Percentiles rank a stretch among this genome's conserved stretches.
Conservation (phyloP, 441 rosid genomes). For the Bruguiera hainesii region DNA sequence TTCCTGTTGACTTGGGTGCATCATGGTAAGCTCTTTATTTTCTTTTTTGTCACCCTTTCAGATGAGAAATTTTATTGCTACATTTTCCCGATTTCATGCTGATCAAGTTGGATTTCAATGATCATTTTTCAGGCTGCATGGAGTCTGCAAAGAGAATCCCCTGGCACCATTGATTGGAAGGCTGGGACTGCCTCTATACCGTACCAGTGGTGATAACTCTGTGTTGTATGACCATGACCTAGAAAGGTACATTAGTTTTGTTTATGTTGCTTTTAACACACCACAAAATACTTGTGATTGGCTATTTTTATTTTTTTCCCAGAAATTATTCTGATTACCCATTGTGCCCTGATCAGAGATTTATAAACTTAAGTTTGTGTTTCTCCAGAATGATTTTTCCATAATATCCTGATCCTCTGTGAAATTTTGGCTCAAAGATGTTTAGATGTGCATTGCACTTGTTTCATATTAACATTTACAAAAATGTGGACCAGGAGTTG, state of each 20-base stretch:
- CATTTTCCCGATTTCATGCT: not conserved
- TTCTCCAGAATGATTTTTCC: too few relatives aligned
- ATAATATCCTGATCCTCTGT: too few relatives aligned
- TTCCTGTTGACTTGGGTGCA: slow-evolving; percentile 94
- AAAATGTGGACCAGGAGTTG: too few relatives aligned
- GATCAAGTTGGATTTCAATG: slow-evolving; percentile 9
- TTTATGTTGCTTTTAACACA: slow-evolving; percentile 9
- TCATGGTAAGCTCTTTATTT: slow-evolving; percentile 54
- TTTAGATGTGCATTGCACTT: too few relatives aligned
- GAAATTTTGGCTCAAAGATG: too few relatives aligned
- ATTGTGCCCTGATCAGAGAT: too few relatives aligned
- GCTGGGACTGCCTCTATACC: slow-evolving; percentile 85
- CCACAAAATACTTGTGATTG: not conserved
- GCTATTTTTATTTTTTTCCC: too few relatives aligned
- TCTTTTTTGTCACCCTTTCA: not conserved
- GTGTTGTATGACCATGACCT: slow-evolving; percentile 95
- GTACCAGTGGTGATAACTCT: slow-evolving; percentile 94
- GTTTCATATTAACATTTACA: too few relatives aligned
- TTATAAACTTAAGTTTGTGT: too few relatives aligned
- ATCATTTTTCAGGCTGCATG: slow-evolving; percentile 72
- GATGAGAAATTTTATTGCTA: not conserved
- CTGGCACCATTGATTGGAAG: slow-evolving; percentile 84
- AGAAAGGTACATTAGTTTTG: slow-evolving; percentile 58
- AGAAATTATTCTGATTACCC: too few relatives aligned
- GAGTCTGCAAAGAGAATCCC: slow-evolving; percentile 93